phyloP scores from a whole-genome alignment of 2,329 filamentous ascomycete genomes.

The Sarocladium brachiariae region DNA sequence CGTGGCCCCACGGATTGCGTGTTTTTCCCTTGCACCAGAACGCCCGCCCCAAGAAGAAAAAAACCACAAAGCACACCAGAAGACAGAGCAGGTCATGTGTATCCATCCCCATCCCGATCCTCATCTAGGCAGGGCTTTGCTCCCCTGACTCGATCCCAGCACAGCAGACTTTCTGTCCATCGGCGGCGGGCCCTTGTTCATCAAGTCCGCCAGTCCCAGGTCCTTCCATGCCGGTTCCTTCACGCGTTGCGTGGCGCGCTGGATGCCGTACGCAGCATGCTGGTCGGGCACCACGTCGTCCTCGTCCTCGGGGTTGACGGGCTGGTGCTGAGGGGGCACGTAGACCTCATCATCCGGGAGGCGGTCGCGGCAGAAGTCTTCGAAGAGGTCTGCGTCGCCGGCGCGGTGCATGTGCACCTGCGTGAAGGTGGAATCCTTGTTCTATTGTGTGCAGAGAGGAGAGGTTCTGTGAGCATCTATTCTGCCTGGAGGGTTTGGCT shows the following conservation, averaged over 20 bases:
- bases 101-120: neutral
- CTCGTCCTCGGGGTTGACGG: slow-evolving; percentile 80
- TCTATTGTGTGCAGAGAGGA: slow-evolving; percentile 31
- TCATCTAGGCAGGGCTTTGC: slow-evolving; percentile 19
- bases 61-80: no score
- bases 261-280: slow-evolving; percentile 81
- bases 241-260: slow-evolving; percentile 66
- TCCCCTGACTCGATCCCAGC: slow-evolving; percentile 13
- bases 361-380: slow-evolving; percentile 65
- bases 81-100: neutral
- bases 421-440: slow-evolving; percentile 69
- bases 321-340: slow-evolving; percentile 72
- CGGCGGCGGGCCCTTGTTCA: slow-evolving; percentile 51
- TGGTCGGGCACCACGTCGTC: slow-evolving; percentile 85
- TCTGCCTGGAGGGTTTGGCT: no score
- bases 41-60: slow-evolving; percentile 13
- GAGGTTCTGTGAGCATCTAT: no score
- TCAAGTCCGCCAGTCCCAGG: slow-evolving; percentile 63
- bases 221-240: slow-evolving; percentile 74
- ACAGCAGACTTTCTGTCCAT: slow-evolving; percentile 16
- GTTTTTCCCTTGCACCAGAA: neutral
- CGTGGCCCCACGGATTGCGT: neutral
- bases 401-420: slow-evolving; percentile 68
- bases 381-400: slow-evolving; percentile 71
- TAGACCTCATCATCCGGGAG: slow-evolving; percentile 74